Evolutionary conservation across 805 yeast genomes (phyloP).

Genomic region (Scheffersomyces stipitis): DNA sequence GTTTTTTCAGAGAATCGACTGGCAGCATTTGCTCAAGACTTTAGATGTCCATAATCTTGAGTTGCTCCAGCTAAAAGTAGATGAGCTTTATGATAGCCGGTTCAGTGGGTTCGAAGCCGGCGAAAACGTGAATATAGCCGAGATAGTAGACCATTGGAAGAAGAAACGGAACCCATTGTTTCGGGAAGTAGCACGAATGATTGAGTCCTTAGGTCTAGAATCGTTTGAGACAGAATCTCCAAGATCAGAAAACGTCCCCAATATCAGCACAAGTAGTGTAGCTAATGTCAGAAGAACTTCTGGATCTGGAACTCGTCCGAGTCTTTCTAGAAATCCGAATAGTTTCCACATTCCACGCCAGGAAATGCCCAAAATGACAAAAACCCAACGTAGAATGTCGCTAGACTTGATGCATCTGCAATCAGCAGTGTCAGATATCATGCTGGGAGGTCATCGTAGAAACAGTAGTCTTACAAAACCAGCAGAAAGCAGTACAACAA

Average conservation of each 20-base stretch:
- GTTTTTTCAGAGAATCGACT: slow-evolving; percentile 18
- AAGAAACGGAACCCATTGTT: slow-evolving; percentile 4
- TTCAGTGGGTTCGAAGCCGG: slow-evolving; percentile 4
- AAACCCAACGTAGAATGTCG: slow-evolving; percentile 22
- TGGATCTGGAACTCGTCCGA: too few species aligned
- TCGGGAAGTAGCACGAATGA: slow-evolving; percentile 10
- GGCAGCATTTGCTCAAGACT: slow-evolving; percentile 12
- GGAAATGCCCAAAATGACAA: slow-evolving; percentile 19
- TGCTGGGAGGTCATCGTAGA: slow-evolving; percentile 4
- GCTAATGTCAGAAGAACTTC: too few species aligned
- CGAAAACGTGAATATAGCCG: slow-evolving; percentile 5
- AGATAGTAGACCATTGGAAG: slow-evolving; percentile 3
- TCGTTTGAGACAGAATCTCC: slow-evolving; percentile 2
- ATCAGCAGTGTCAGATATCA: slow-evolving; percentile 5
- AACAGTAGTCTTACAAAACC: slow-evolving; percentile 24
- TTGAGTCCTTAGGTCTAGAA: slow-evolving; percentile 8
- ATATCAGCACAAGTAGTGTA: too few species aligned
- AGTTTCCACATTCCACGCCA: too few species aligned
- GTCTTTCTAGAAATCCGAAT: too few species aligned
- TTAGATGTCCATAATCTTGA: slow-evolving; percentile 15
- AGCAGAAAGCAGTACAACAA: slow-evolving; percentile 30
- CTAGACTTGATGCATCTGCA: slow-evolving; percentile 26
- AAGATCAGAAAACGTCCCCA: background rate
- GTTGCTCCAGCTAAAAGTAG: slow-evolving; percentile 18
- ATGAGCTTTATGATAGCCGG: slow-evolving; percentile 20